Evolutionary conservation across 306 rosid genomes (phyloP).

Genomic region (Citrullus mucosospermus): DNA sequence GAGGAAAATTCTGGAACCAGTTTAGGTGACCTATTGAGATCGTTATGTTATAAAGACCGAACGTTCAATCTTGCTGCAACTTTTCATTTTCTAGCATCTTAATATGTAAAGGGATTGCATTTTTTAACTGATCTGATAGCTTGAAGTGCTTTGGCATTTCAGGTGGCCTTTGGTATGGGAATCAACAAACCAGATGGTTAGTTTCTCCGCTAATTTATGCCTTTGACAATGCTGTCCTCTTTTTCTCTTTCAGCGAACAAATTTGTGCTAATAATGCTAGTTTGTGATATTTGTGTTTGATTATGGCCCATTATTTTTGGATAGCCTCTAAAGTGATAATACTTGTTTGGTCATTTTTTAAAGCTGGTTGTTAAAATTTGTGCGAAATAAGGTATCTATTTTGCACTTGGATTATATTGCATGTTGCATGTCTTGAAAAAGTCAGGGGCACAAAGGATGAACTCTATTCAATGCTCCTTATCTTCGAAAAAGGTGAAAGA

Average conservation of each 20-base stretch:
- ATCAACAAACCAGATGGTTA: constrained; percentile 98
- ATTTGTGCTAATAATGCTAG: background rate
- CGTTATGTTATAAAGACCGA: background rate
- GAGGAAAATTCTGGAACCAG: background rate
- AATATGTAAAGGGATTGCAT: background rate
- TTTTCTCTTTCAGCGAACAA: background rate
- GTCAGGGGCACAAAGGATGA: background rate
- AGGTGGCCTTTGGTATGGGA: constrained; percentile 99
- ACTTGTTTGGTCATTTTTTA: background rate
- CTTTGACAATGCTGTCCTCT: background rate
- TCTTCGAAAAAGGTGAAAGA: background rate
- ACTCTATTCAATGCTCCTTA: background rate
- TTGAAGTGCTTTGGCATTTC: constrained; percentile 20
- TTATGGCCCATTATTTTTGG: background rate
- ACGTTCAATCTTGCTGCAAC: background rate
- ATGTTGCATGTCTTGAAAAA: background rate
- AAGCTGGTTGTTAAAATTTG: background rate
- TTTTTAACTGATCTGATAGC: background rate
- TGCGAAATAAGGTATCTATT: background rate
- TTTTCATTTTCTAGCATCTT: background rate
- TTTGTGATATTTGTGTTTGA: background rate
- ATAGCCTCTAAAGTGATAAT: background rate
- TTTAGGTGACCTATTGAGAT: background rate
- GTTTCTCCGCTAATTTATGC: constrained; percentile 17
- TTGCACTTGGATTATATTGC: background rate